Conservation (phyloP, 192 early-diverging fungal genomes). For the Coemansia sp. region DNA sequence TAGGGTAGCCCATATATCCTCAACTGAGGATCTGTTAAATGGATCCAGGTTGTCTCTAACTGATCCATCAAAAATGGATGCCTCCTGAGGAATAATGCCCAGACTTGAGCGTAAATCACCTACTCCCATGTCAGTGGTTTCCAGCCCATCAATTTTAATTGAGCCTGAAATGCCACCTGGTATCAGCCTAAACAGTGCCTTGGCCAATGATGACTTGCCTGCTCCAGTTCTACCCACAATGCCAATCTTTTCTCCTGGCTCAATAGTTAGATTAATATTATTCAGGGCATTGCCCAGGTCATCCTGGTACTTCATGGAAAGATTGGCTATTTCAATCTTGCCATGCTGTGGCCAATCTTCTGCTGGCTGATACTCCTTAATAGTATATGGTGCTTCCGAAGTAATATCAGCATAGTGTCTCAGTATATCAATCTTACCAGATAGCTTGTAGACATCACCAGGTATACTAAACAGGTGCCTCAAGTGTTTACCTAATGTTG, state of each 20-base stretch:
- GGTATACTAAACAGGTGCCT: not conserved
- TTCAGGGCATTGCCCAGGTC: constrained; percentile 25
- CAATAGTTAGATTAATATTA: constrained; percentile 30
- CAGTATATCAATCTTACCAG: constrained; percentile 49
- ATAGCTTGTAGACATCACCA: not conserved
- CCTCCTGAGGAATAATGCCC: constrained; percentile 65
- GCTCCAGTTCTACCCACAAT: constrained; percentile 54
- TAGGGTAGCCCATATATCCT: constrained; percentile 62
- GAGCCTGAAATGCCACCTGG: constrained; percentile 40
- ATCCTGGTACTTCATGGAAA: constrained; percentile 42
- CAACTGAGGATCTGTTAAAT: constrained; percentile 46
- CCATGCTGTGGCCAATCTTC: constrained; percentile 51
- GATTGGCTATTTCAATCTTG: constrained; percentile 35
- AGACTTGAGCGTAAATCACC: constrained; percentile 51
- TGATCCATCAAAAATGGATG: constrained; percentile 62
- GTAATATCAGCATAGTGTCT: constrained; percentile 56
- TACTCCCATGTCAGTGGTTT: constrained; percentile 56
- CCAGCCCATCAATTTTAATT: constrained; percentile 55
- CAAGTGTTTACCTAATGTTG: not conserved
- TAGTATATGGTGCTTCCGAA: constrained; percentile 24
- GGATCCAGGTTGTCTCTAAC: constrained; percentile 72
- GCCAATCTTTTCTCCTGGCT: constrained; percentile 59
- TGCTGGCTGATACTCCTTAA: constrained; percentile 25
- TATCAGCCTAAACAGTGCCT: constrained; percentile 58
- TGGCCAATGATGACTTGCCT: constrained; percentile 58